These are phyloP conservation scores for Skeletonema menzelii DNA, from an alignment of 108 stramenopile genomes.

Conservation along the genomic window DNA sequence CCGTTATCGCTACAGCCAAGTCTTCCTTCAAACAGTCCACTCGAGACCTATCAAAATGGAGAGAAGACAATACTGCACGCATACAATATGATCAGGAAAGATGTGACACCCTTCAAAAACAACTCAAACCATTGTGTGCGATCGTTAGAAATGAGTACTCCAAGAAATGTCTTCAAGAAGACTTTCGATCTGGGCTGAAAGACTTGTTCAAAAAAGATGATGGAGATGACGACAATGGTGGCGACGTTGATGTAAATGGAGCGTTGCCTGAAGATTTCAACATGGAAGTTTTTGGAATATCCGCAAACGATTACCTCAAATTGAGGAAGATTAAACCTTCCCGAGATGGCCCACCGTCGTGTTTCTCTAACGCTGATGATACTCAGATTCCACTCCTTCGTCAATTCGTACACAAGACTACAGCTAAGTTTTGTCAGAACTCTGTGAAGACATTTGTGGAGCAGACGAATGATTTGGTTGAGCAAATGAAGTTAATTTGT, in stretches of 20 bases:
- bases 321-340: slow-evolving; percentile 36
- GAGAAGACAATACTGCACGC: not conserved
- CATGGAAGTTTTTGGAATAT: slow-evolving; percentile 48
- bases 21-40: not conserved
- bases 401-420: slow-evolving; percentile 31
- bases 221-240: slow-evolving; percentile 25
- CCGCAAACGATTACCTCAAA: slow-evolving; percentile 57
- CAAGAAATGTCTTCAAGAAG: slow-evolving; percentile 42
- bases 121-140: slow-evolving; percentile 45
- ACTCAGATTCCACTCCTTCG: slow-evolving; percentile 48
- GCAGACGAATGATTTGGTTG: slow-evolving; percentile 34
- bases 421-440: slow-evolving; percentile 18
- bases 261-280: slow-evolving; percentile 38
- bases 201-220: slow-evolving; percentile 37
- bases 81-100: not conserved
- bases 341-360: slow-evolving; percentile 46
- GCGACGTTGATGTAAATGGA: slow-evolving; percentile 1
- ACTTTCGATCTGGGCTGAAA: slow-evolving; percentile 47
- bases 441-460: slow-evolving; percentile 28
- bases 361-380: slow-evolving; percentile 28
- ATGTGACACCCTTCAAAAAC: slow-evolving; percentile 28
- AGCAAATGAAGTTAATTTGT: slow-evolving; percentile 38
- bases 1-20: slow-evolving; percentile 1
- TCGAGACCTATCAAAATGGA: slow-evolving; percentile 12
- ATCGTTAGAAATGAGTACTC: slow-evolving; percentile 54